These are phyloP conservation scores for Fusarium nygamai DNA, from an alignment of 2,329 filamentous ascomycete genomes.

Conservation along the genomic window DNA sequence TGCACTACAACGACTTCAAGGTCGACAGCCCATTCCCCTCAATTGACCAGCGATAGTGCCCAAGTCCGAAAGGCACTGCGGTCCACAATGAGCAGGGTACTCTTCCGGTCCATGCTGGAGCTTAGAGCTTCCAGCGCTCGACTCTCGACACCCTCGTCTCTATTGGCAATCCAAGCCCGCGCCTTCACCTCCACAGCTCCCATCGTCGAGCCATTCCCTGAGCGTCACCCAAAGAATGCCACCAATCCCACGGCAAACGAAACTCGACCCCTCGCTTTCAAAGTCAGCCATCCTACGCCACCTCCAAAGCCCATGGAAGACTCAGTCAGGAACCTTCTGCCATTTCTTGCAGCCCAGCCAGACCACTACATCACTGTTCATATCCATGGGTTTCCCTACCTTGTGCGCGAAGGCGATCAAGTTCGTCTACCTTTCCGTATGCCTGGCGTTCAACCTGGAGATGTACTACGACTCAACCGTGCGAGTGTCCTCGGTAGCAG, in stretches of 20 bases:
- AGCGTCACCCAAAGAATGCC: constrained; percentile 50
- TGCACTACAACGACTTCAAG: constrained; percentile 30
- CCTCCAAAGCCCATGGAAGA: constrained; percentile 58
- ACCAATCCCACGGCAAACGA: constrained; percentile 49
- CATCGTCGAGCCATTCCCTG: constrained; percentile 55
- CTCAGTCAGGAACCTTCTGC: constrained; percentile 70
- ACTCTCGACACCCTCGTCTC: constrained; percentile 38
- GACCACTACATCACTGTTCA: constrained; percentile 82
- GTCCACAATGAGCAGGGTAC: constrained; percentile 64
- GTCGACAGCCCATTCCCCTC: constrained; percentile 22
- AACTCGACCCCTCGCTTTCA: constrained; percentile 50
- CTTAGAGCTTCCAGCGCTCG: constrained; percentile 56
- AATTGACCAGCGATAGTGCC: constrained; percentile 40
- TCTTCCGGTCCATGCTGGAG: constrained; percentile 72
- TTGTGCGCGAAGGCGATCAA: constrained; percentile 79
- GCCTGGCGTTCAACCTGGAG: constrained; percentile 79
- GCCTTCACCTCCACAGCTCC: constrained; percentile 53
- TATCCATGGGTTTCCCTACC: constrained; percentile 82
- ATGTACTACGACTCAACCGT: constrained; percentile 87
- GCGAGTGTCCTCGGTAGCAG: constrained; percentile 84
- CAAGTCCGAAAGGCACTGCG: constrained; percentile 39
- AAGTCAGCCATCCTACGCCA: constrained; percentile 51
- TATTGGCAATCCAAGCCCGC: constrained; percentile 42
- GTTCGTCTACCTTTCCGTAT: constrained; percentile 83
- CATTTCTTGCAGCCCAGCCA: constrained; percentile 76